Percentiles rank a stretch among this genome's conserved stretches.
Conservation (phyloP, 179 eudicot genomes). For the Beta corolliflora region DNA sequence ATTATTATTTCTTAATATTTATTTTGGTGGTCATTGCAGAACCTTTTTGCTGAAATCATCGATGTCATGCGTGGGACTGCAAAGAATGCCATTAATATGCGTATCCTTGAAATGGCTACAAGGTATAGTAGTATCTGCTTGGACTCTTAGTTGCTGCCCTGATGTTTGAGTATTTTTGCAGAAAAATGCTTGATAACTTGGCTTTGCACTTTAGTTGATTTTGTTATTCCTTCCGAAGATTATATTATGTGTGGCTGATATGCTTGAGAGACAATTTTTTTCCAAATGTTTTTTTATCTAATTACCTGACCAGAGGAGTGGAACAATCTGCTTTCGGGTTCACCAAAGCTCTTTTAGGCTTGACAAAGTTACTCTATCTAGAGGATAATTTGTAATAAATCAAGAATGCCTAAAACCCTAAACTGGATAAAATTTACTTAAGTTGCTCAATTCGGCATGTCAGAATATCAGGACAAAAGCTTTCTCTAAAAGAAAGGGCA, state of each 20-base stretch:
- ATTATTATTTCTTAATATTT: neutral
- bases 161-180: neutral
- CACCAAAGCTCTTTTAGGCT: neutral
- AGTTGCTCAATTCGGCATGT: neutral
- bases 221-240: neutral
- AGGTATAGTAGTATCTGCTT: slow-evolving; percentile 37
- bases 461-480: neutral
- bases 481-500: neutral
- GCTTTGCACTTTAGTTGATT: neutral
- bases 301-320: neutral
- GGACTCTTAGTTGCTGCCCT: neutral
- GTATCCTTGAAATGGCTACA: slow-evolving; percentile 57
- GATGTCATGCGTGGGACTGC: slow-evolving; percentile 67
- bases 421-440: neutral
- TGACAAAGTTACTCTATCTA: neutral
- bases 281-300: neutral
- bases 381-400: neutral
- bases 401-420: neutral
- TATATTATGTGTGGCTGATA: neutral
- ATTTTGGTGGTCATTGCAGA: slow-evolving; percentile 41
- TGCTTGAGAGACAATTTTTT: neutral
- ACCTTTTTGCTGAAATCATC: slow-evolving; percentile 54
- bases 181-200: neutral
- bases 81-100: slow-evolving; percentile 48
- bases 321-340: neutral